Evolutionary conservation across 2,329 filamentous ascomycete genomes (phyloP), one percentile per base, ranked within the genome.

Genomic region (Whalleya microplaca): DNA sequence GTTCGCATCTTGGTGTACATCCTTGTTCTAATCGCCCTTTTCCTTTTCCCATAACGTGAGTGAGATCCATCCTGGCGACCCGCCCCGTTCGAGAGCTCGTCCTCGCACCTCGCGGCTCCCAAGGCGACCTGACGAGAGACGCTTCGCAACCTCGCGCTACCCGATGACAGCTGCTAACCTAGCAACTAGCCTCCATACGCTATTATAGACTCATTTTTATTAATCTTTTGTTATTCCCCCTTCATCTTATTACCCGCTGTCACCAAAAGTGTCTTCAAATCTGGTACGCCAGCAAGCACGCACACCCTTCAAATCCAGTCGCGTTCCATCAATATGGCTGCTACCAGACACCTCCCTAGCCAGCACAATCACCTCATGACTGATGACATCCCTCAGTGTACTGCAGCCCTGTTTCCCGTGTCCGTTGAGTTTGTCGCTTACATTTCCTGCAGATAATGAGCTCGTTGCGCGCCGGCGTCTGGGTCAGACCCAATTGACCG

Each of bases 401-500:
- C 55, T 66, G 66, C 46, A 52, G 52, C 21, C 41, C 45, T 54
- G 20, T 46, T 20, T 59, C 41, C 59, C 37, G 44, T 51, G 7
- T 19, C 48, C 42, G 7, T 52, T 53, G 55, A 47, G 20, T 45
- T 41, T 10, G 49, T 59, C 40, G 50, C 64, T 69, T 46, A 67
- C 61, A 48, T 44, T 40, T 57, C 55, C 40, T 63, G 18, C 68
- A 92, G 89, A 89, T 74, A 73, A 81, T 59, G 88, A 91, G 59
- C 86, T 97, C 53, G 85, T 97, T 62, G 80, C 88, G 73, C 88
- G 92, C 71, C 90, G 95, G 70, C 90, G 94, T 66, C 83, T 99
- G 45, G 95, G 94, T 45, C 93, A 96, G 77, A 99, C 95, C 21
- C 90, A 96, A 75, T 83, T 99, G 62, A 87, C 88, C 9, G 87